Evolutionary conservation across 1,139 yeast genomes (phyloP), one percentile per base, ranked within the genome.

Genomic region (Pichia kudriavzevii): DNA sequence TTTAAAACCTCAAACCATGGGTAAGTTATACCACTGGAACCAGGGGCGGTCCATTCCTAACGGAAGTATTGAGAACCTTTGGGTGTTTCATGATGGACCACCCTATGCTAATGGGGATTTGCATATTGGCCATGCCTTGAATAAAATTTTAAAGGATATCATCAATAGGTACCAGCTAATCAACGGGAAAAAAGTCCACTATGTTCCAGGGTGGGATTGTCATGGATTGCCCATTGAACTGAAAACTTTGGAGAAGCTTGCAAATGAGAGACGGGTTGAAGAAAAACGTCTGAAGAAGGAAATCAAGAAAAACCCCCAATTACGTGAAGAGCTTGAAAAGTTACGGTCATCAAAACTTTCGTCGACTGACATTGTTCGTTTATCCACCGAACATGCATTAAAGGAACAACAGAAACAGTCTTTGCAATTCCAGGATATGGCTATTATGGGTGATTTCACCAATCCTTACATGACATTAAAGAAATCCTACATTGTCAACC

Each of bases 141-240:
- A 91, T 60, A 91, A 91, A 53, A 72, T 87, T 17, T 59, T 85
- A 38, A 91, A 91, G 56, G 99, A 91, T 58, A 75, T 91, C 35
- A 75, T 88, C 36, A 75, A 75, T 45, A 64, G 99, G 35, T 79
- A 66, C 48, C 77, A 84, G 50, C 61, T 88, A 27, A 58, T 80
- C 31, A 59, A 65, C 29, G 81, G 87, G 17, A 69, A 73, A 42
- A 66, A 66, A 30, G 73, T 91, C 5, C 64, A 69, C 37, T 91
- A 84, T 52, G 68, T 69, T 30, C 96, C 97, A 0, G 99, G 99
- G 1, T 91, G 98, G 97, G 99, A 91, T 56, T 91, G 98, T 53
- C 99, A 91, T 61, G 99, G 99, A 0, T 63, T 91, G 22, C 99
- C 99, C 1, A 91, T 91, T 43, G 99, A 91, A 57, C 66, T 84